Base-by-base conservation (phyloP, 164 flowering plant genomes). In the Sedum album region DNA sequence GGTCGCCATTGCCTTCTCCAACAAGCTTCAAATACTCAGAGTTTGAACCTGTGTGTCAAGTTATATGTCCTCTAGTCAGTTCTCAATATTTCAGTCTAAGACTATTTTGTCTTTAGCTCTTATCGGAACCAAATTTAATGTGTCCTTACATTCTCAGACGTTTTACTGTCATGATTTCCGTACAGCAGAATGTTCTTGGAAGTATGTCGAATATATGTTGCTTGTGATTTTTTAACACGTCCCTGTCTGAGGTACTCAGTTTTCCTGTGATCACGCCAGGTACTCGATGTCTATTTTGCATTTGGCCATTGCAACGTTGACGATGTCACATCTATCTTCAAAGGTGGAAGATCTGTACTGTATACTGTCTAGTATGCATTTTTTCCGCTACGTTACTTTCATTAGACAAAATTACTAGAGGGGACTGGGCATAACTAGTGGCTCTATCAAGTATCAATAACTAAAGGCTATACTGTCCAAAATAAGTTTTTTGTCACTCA, bases 21-120 rank as follows among this genome's bases (percentile, higher is more conserved):
- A 82, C 35, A 91, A 89, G 88, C 93, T 91, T 63, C 98, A 93
- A 90, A 91, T 89, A 65, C 82, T 93, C n/a, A n/a, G 93, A 80
- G 98, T 89, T 51, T 93, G 80, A 84, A n/a, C 57, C 4, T 51
- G 2, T 21, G 3, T 51, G 26, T 51, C 53, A 51, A n/a, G 6
- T 51, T 51, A 51, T 51, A 15, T n/a, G 57, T 51, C 6, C 21
- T 51, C 6, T 21, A 51, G 57, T 6, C 11, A 5, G 23, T 11
- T 21, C 26, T 6, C 28, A n/a, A 21, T 26, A 9, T n/a, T n/a
- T 51, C 18, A 4, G n/a, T 48, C 6, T 18, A 20, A 48, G 20
- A 48, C 53, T 14, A 14, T 6, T 17, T 48, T 48, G 21, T 48
- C 21, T 14, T 48, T 48, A 11, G 14, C 49, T 10, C 49, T 44